Evolutionary conservation across 192 early-diverging fungal genomes (phyloP), one percentile per base, ranked within the genome.

Genomic region (Podila epigama): DNA sequence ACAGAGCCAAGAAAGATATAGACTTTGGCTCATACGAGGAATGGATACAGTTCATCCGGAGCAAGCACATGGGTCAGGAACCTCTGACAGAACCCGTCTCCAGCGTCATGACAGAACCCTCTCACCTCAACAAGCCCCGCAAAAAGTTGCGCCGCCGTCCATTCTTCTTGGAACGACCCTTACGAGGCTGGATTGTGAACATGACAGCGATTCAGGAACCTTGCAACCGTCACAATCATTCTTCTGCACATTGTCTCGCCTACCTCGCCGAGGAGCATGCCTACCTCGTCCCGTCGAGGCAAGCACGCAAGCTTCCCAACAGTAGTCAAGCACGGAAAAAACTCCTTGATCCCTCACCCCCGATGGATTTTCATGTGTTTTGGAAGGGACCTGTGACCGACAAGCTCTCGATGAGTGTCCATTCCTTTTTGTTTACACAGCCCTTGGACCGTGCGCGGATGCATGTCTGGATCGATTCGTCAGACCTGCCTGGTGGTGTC

Each of bases 331-430:
- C n/a, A 5, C 28, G 31, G 20, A 29, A 41, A 50, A 12, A 52
- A 39, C 34, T 53, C n/a, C 40, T 57, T 1, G 39, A 50, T 22
- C 39, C 65, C 22, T 16, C 57, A 34, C 20, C 35, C 27, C 48
- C 52, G 29, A 81, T 73, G 70, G 36, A 73, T 22, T 81, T 73
- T 39, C 79, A 81, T 60, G 51, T 81, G 27, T 81, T 69, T 65
- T 81, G 79, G 79, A 54, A 66, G 27, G 79, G 79, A 0, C 58
- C 55, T 5, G 64, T 81, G n/a, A 81, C 39, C 5, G 79, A 81
- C 63, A 81, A 81, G 5, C n/a, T 81, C 4, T 61, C 53, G 0
- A 31, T 81, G 8, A 73, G 56, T 20, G 57, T 67, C 3, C 58
- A 60, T 33, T 56, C 79, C 18, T 73, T 81, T 42, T 31, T 81